Evolutionary conservation across 1,139 yeast genomes (phyloP).

Genomic region (Yamadazyma buinensis): DNA sequence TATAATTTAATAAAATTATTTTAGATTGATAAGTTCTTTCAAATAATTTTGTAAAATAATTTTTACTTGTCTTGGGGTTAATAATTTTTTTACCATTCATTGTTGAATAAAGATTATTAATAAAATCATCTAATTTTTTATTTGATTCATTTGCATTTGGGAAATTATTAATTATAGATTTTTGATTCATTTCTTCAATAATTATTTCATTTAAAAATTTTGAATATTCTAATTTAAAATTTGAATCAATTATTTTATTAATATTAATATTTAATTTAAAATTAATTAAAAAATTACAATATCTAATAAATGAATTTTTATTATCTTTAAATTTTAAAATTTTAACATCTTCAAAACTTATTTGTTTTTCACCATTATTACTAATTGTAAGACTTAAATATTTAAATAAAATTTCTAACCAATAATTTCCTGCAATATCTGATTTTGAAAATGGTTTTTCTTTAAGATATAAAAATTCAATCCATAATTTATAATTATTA

Average conservation of each 20-base stretch:
- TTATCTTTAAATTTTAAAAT: constrained; percentile 25
- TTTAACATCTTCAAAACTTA: constrained; percentile 20
- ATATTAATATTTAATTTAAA: constrained; percentile 13
- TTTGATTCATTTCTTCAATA: constrained; percentile 6
- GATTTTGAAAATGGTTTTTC: constrained; percentile 29
- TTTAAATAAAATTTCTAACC: constrained; percentile 34
- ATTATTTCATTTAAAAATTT: constrained; percentile 22
- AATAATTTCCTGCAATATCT: constrained; percentile 34
- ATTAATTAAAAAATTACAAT: constrained; percentile 29
- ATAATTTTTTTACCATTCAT: constrained; percentile 11
- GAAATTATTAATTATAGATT: constrained; percentile 13
- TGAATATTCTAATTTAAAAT: constrained; percentile 31
- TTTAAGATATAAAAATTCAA: constrained; percentile 25
- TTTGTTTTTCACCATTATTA: constrained; percentile 18
- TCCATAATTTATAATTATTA: constrained; percentile 25
- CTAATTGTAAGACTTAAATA: constrained; percentile 23
- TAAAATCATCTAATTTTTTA: constrained; percentile 22
- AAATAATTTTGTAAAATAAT: constrained; percentile 28
- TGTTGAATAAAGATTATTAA: constrained; percentile 33
- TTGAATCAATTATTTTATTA: constrained; percentile 15
- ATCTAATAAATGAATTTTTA: constrained; percentile 23
- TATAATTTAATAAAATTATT: constrained; percentile 28
- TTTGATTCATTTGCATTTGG: constrained; percentile 31
- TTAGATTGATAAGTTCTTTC: constrained; percentile 39
- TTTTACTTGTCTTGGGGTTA: constrained; percentile 23